Percentiles rank a stretch among this genome's conserved stretches.
phyloP scores from a whole-genome alignment of 2,329 filamentous ascomycete genomes.

The Aspergillus ibericus region DNA sequence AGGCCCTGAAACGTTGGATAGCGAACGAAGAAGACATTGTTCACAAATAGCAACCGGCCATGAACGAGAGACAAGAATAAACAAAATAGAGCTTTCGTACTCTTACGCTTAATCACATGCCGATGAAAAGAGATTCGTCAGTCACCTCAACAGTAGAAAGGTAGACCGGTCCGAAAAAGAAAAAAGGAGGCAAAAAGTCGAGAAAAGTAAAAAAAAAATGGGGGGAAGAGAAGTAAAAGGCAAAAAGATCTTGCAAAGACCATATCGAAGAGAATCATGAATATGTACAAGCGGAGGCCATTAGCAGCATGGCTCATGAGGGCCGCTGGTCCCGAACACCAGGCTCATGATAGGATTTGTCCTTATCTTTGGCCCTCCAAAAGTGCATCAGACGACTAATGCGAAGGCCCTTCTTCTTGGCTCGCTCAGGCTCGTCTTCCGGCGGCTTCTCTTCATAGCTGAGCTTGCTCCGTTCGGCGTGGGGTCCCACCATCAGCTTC shows the following conservation, averaged over 20 bases:
- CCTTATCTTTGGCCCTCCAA: slow-evolving; percentile 51
- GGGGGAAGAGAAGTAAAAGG: slow-evolving; percentile 5
- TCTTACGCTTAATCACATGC: slow-evolving; percentile 30
- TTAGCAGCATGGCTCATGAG: slow-evolving; percentile 21
- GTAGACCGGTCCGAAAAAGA: slow-evolving; percentile 20
- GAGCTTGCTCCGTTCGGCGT: slow-evolving; percentile 47
- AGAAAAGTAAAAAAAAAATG: slow-evolving; percentile 9
- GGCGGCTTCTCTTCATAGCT: slow-evolving; percentile 47
- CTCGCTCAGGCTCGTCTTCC: slow-evolving; percentile 38
- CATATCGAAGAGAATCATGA: slow-evolving; percentile 23
- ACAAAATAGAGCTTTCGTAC: slow-evolving; percentile 30
- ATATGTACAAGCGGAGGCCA: slow-evolving; percentile 16
- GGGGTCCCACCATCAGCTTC: slow-evolving; percentile 46
- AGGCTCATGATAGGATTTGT: slow-evolving; percentile 26
- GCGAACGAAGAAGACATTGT: slow-evolving; percentile 27
- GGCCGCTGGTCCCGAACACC: slow-evolving; percentile 23
- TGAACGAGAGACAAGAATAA: slow-evolving; percentile 35
- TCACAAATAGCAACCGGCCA: slow-evolving; percentile 29
- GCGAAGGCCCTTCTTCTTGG: slow-evolving; percentile 46
- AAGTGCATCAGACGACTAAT: slow-evolving; percentile 52
- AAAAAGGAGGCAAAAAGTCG: slow-evolving; percentile 10
- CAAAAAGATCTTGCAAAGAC: slow-evolving; percentile 20
- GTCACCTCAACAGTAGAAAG: slow-evolving; percentile 21
- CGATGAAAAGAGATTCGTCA: slow-evolving; percentile 40
- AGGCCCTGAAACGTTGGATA: slow-evolving; percentile 23